phyloP scores from a whole-genome alignment of 176 grass and related monocot species.

The Hsuehochloa calcarea region DNA sequence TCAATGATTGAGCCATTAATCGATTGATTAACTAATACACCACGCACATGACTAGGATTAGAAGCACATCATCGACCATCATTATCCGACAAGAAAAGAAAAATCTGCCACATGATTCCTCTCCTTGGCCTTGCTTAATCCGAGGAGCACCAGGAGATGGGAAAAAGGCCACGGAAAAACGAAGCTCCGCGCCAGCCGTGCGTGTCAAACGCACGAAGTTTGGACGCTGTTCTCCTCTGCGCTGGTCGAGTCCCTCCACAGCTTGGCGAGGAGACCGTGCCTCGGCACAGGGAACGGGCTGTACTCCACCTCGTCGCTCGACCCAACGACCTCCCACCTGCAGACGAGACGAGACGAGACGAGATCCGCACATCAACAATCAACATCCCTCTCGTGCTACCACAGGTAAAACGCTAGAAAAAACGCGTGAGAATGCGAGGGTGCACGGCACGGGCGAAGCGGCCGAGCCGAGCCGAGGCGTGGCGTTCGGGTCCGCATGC shows the following conservation, averaged over 20 bases:
- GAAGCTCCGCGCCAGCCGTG: neutral
- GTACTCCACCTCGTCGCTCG: conserved; percentile 54
- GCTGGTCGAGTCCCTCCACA: conserved; percentile 19
- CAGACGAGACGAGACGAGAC: neutral
- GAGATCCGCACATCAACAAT: neutral
- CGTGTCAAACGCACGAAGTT: neutral
- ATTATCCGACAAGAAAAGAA: neutral
- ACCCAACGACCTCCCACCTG: conserved; percentile 58
- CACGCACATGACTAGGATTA: neutral
- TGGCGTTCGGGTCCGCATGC: too few relatives aligned
- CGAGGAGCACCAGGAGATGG: neutral
- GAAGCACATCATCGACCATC: neutral
- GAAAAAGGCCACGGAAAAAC: neutral
- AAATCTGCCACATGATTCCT: neutral
- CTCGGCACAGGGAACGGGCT: conserved; percentile 78
- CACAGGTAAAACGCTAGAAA: neutral
- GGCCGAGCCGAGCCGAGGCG: too few relatives aligned
- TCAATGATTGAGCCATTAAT: neutral
- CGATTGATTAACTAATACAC: neutral
- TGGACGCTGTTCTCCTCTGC: neutral
- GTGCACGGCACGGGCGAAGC: too few relatives aligned
- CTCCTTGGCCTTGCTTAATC: neutral
- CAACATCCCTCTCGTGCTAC: neutral
- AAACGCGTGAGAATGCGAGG: neutral
- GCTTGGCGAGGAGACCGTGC: conserved; percentile 43